Base-by-base conservation (phyloP, 2,329 filamentous ascomycete species). In the Beauveria sp. region DNA sequence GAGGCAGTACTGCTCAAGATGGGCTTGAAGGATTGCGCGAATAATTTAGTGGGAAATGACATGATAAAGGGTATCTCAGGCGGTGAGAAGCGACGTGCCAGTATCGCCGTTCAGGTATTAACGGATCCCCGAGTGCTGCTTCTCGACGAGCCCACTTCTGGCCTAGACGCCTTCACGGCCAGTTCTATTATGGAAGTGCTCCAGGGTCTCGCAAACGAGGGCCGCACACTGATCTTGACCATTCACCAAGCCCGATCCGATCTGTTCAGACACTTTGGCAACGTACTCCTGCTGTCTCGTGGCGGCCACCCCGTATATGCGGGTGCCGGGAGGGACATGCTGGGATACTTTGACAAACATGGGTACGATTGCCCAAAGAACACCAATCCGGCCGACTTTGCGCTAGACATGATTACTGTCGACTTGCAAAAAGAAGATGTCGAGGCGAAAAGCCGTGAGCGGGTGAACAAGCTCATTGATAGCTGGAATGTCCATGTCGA, bases 201-300 rank as follows among this genome's bases (percentile, higher is more conserved):
- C 1, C 80, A 83, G 26, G 86, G 86, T 2, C 77, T 93, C 2
- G 88, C 89, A 0, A 82, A 84, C 24, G 89, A 92, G 73, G 89
- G 89, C 1, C 83, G 88, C 6, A 92, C 89, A 0, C 72, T 92
- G 1, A 84, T 92, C 49, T 77, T 91, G n/a, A 91, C 88, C 0
- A 90, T 92, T 42, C 89, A 92, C 62, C 89, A 92, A 70, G 86
- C 88, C 1, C 83, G 89, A 3, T 90, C 88, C 0, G 87, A 91
- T 64, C 73, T 91, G 0, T 92, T 91, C 68, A 77, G 77, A 22
- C 83, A 86, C 64, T 92, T 92, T 68, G 88, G 88, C 1, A 89
- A 87, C 61, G 79, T 92, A 0, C 74, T 92, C 1, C 80, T 92
- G 1, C 79, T 92, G 1, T 87, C 89, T 0, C 79, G 88, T 18